Evolutionary conservation across 2,329 filamentous ascomycete genomes (phyloP).

Genomic region (Diaporthe citriasiana): DNA sequence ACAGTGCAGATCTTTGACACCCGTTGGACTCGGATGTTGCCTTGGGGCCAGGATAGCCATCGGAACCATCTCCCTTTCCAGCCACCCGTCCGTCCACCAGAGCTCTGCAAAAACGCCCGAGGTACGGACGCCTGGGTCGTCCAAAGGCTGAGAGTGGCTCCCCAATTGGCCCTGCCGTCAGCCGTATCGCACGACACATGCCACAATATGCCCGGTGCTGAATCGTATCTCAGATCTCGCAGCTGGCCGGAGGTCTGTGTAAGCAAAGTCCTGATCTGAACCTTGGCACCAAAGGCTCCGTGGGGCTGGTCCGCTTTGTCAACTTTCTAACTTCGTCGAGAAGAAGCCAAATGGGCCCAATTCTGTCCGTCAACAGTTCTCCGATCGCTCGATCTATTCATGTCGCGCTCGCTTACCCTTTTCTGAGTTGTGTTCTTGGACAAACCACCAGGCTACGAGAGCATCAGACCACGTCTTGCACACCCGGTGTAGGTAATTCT

Average conservation of each 20-base stretch:
- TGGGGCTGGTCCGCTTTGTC: neutral
- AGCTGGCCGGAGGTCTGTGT: neutral
- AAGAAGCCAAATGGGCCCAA: neutral
- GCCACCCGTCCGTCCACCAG: neutral
- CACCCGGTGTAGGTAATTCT: neutral
- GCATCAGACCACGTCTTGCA: neutral
- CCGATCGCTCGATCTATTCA: neutral
- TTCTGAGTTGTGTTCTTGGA: neutral
- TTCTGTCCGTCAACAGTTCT: neutral
- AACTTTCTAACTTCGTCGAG: slow-evolving; percentile 1
- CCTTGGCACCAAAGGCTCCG: neutral
- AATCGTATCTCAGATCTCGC: slow-evolving; percentile 3
- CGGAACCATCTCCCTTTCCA: neutral
- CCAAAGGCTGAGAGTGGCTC: neutral
- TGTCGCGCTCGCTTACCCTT: neutral
- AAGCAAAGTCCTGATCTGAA: neutral
- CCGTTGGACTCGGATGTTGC: too few species aligned
- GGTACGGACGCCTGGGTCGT: slow-evolving; percentile 18
- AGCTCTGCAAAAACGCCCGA: neutral
- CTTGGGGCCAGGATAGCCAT: neutral
- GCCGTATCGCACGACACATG: neutral
- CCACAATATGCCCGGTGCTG: neutral
- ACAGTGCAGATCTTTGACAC: slow-evolving; percentile 10
- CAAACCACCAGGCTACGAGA: neutral
- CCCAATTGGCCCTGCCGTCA: slow-evolving; percentile 4